Evolutionary conservation across 495 filamentous ascomycete species (phyloP).

Genomic region (Aspergillus sclerotioniger): DNA sequence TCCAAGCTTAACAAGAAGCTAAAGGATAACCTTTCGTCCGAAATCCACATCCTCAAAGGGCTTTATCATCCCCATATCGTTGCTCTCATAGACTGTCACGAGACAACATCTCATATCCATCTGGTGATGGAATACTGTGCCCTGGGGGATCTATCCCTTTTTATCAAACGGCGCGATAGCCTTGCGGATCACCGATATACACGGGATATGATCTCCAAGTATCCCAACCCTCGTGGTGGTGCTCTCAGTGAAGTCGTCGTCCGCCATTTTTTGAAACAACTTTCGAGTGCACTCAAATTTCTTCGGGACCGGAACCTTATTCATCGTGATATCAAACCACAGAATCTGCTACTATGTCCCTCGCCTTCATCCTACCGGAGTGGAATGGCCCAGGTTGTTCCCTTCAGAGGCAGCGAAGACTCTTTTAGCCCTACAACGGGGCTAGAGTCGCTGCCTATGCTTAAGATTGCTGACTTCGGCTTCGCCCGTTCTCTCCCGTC

Average conservation of each 20-base stretch:
- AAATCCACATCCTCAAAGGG: constrained; percentile 90
- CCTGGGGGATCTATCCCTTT: constrained; percentile 85
- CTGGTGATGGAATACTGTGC: constrained; percentile 99
- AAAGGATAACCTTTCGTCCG: constrained; percentile 90
- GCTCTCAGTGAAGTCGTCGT: constrained; percentile 92
- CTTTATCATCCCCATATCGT: constrained; percentile 97
- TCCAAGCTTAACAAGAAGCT: constrained; percentile 89
- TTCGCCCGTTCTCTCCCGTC: constrained; percentile 88
- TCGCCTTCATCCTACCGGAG: constrained; percentile 63
- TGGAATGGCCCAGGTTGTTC: constrained; percentile 48
- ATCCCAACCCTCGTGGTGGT: constrained; percentile 74
- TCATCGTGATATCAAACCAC: constrained; percentile 96
- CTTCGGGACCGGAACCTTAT: constrained; percentile 81
- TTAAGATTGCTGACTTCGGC: constrained; percentile 97
- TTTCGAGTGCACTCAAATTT: constrained; percentile 88
- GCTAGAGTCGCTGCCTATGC: constrained; percentile 82
- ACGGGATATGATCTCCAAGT: constrained; percentile 82
- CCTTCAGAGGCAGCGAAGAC: constrained; percentile 65
- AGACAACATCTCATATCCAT: constrained; percentile 83
- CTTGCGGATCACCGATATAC: constrained; percentile 73
- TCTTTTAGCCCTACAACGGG: constrained; percentile 79
- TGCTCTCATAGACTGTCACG: constrained; percentile 87
- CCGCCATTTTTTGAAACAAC: constrained; percentile 93
- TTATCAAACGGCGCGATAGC: constrained; percentile 89
- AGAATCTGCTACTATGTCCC: constrained; percentile 89